These are phyloP conservation scores for Talaromyces atroroseus DNA, from an alignment of 2,329 filamentous ascomycete species.

Conservation along the genomic window DNA sequence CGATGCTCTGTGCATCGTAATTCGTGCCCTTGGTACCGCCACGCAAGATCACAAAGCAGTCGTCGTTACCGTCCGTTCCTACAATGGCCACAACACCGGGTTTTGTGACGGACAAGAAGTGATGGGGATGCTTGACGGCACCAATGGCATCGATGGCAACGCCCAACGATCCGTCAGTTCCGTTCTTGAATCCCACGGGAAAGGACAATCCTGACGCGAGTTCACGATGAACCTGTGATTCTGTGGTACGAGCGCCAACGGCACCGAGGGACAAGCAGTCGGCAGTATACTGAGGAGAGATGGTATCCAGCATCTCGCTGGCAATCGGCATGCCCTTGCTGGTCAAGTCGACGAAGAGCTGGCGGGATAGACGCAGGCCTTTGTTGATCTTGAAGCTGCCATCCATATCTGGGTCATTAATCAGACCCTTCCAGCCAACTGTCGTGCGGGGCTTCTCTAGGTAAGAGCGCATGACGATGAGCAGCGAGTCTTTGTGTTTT, in stretches of 20 bases:
- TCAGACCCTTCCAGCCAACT: constrained; percentile 96
- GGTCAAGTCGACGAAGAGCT: constrained; percentile 91
- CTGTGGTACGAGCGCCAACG: constrained; percentile 91
- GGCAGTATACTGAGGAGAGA: constrained; percentile 92
- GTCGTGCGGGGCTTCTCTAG: constrained; percentile 98
- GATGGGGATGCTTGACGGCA: constrained; percentile 83
- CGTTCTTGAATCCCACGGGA: constrained; percentile 99
- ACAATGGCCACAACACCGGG: constrained; percentile 92
- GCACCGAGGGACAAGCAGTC: constrained; percentile 89
- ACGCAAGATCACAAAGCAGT: constrained; percentile 93
- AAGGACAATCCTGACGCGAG: constrained; percentile 89
- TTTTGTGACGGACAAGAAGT: constrained; percentile 97
- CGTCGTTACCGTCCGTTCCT: constrained; percentile 87
- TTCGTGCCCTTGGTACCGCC: constrained; percentile 93
- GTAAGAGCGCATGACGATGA: constrained; percentile 97
- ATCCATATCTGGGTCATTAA: constrained; percentile 98
- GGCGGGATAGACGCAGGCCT: constrained; percentile 75
- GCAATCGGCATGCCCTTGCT: constrained; percentile 91
- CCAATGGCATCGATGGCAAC: constrained; percentile 96
- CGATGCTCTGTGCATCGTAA: constrained; percentile 80
- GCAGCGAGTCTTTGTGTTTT: constrained; percentile 81
- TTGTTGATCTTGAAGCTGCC: constrained; percentile 99
- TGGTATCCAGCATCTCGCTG: constrained; percentile 96
- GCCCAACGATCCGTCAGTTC: constrained; percentile 82
- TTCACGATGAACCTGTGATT: constrained; percentile 92